Percentiles rank a stretch among this genome's conserved stretches.
These are phyloP conservation scores for Hyaloperonospora arabidopsidis DNA, from an alignment of 352 stramenopile genomes.

Conservation along the genomic window DNA sequence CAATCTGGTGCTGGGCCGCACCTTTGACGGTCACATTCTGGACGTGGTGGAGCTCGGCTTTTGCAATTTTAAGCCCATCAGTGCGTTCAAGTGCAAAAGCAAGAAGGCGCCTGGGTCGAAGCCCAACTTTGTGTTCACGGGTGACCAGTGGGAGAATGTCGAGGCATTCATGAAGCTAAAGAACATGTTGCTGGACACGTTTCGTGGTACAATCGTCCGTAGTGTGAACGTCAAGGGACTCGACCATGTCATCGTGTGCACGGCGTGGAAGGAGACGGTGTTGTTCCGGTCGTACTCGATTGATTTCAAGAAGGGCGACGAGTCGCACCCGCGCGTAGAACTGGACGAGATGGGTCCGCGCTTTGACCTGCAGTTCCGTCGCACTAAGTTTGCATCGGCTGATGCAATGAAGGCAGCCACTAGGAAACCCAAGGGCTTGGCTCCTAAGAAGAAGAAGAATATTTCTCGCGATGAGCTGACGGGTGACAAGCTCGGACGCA, in stretches of 20 bases:
- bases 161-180: conserved; percentile 89
- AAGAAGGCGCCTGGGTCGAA: conserved; percentile 92
- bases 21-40: conserved; percentile 96
- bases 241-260: conserved; percentile 97
- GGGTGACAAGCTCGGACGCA: conserved; percentile 95
- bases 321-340: conserved; percentile 76
- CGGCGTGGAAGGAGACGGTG: conserved; percentile 86
- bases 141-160: conserved; percentile 91
- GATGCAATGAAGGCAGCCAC: conserved; percentile 94
- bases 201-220: conserved; percentile 94
- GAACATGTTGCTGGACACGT: conserved; percentile 95
- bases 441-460: conserved; percentile 96
- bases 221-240: conserved; percentile 93
- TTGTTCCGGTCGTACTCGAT: conserved; percentile 96
- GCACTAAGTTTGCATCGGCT: conserved; percentile 91
- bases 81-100: conserved; percentile 89
- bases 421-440: conserved; percentile 89
- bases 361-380: conserved; percentile 87
- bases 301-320: conserved; percentile 88
- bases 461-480: conserved; percentile 95
- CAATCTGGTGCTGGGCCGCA: conserved; percentile 96
- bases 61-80: conserved; percentile 91
- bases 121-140: conserved; percentile 92
- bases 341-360: conserved; percentile 88
- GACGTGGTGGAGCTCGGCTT: conserved; percentile 98